Conservation (phyloP, 2,329 filamentous ascomycete genomes). For the Hypoxylon sp. region DNA sequence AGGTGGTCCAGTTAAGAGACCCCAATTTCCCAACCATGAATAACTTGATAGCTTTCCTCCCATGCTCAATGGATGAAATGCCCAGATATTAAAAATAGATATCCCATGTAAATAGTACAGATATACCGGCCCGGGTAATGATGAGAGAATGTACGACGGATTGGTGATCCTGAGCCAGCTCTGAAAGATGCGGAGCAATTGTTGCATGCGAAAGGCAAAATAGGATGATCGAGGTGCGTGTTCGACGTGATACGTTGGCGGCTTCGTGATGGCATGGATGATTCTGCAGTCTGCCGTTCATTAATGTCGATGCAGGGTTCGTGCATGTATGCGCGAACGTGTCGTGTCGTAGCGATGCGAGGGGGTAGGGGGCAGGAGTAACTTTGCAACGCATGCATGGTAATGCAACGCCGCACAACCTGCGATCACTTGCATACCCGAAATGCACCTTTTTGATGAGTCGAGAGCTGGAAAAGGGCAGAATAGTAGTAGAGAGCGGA, state of each 20-base stretch:
- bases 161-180: conserved; percentile 51
- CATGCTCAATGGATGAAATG: conserved; percentile 39
- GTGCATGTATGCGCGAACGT: conserved; percentile 38
- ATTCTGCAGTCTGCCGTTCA: conserved; percentile 38
- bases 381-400: conserved; percentile 33
- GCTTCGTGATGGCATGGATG: conserved; percentile 40
- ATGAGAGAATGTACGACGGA: conserved; percentile 43
- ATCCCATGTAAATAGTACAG: conserved; percentile 48
- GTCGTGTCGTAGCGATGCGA: conserved; percentile 29
- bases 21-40: conserved; percentile 43
- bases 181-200: conserved; percentile 40
- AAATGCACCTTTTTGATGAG: conserved; percentile 40
- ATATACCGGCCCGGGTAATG: conserved; percentile 41
- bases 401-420: conserved; percentile 40
- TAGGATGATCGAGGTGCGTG: conserved; percentile 35
- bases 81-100: conserved; percentile 48
- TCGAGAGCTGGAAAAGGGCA: conserved; percentile 45
- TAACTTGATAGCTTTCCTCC: conserved; percentile 41
- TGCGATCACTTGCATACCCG: conserved; percentile 46
- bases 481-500: conserved; percentile 46
- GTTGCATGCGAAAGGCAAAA: conserved; percentile 24
- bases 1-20: conserved; percentile 36
- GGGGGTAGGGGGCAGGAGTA: conserved; percentile 34
- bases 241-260: conserved; percentile 40
- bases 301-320: conserved; percentile 41